Evolutionary conservation across 306 rosid species (phyloP).

Genomic region (cucumber (Cucumis sativus)): DNA sequence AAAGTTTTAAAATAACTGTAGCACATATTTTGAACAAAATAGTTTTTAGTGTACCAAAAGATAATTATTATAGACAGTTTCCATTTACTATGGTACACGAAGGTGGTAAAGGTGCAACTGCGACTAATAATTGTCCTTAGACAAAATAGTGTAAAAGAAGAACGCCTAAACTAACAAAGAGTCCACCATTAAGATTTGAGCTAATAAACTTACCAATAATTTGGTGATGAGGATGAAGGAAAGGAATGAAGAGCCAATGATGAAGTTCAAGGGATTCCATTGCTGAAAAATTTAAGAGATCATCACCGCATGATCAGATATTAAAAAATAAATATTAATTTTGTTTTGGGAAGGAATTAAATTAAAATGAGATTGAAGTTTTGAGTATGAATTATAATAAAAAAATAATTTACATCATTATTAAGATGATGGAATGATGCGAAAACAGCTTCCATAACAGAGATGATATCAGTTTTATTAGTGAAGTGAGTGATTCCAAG

Average conservation of each 20-base stretch:
- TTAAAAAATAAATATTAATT: too few species aligned
- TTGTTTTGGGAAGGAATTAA: too few species aligned
- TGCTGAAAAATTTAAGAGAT: conserved; percentile 7
- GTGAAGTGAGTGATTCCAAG: conserved; percentile 53
- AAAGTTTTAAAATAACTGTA: too few species aligned
- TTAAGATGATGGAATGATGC: conserved; percentile 22
- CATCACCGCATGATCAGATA: neutral
- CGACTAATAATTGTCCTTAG: too few species aligned
- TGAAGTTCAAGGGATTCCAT: conserved; percentile 61
- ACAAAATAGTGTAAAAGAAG: too few species aligned
- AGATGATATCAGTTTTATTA: conserved; percentile 49
- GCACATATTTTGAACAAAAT: too few species aligned
- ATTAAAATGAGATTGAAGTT: neutral
- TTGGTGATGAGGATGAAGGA: conserved; percentile 46
- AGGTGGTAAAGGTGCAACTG: too few species aligned
- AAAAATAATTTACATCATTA: neutral
- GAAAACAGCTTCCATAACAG: conserved; percentile 44
- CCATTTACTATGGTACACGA: too few species aligned
- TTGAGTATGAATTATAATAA: neutral
- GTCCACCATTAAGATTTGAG: too few species aligned
- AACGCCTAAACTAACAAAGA: too few species aligned
- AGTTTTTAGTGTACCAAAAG: too few species aligned
- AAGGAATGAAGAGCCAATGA: conserved; percentile 60
- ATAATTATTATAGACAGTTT: too few species aligned
- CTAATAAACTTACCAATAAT: conserved; percentile 23